Conservation (phyloP, 2,329 filamentous ascomycete genomes). For the Paecilomyces sp. region DNA sequence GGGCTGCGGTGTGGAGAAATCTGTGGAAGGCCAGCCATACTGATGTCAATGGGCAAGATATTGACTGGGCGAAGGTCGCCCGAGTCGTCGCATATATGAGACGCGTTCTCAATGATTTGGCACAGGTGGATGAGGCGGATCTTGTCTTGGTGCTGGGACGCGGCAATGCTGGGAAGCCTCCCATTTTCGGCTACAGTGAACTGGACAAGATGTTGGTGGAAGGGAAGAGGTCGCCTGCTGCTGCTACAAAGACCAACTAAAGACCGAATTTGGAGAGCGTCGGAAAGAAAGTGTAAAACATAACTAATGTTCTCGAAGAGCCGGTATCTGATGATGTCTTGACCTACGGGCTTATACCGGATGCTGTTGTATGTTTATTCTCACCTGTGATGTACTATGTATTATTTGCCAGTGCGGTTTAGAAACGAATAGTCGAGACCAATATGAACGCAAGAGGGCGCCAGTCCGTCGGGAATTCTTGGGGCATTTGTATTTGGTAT, state of each 20-base stretch:
- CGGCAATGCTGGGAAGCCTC: constrained; percentile 24
- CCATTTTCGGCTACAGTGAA: constrained; percentile 27
- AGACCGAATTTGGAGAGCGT: not conserved
- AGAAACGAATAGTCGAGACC: not conserved
- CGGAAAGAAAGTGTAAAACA: not conserved
- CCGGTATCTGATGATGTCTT: not conserved
- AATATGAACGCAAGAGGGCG: not conserved
- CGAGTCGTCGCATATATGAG: constrained; percentile 59
- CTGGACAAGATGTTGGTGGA: constrained; percentile 34
- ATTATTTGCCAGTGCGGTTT: not conserved
- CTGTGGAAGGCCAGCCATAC: constrained; percentile 66
- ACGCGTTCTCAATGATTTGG: constrained; percentile 48
- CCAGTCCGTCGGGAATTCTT: not conserved
- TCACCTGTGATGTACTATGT: not conserved
- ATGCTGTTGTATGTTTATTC: not conserved
- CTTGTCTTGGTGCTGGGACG: constrained; percentile 46
- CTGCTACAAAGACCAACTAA: not conserved
- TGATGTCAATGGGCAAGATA: constrained; percentile 35
- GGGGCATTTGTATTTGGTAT: not conserved
- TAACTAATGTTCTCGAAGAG: not conserved
- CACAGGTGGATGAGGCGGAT: constrained; percentile 46
- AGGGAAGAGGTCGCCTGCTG: constrained; percentile 12
- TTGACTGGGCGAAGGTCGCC: constrained; percentile 56
- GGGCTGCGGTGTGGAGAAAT: constrained; percentile 83
- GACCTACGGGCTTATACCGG: not conserved